Evolutionary conservation across 257 asterid species (phyloP), one percentile per base, ranked within the genome.

Genomic region (Parsonsia alboflavescens): DNA sequence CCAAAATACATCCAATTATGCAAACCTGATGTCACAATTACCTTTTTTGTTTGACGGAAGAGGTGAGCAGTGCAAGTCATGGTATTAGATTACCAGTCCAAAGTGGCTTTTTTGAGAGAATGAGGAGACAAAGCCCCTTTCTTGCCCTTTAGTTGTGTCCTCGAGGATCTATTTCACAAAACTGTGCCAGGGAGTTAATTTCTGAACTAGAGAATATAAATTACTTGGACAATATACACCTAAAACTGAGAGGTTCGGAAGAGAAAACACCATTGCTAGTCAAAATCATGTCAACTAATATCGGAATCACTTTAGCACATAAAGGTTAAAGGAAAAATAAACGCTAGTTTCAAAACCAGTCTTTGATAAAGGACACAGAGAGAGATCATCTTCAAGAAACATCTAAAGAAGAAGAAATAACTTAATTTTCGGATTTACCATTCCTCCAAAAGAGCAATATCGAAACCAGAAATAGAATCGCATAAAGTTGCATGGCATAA

Each of bases 31-130:
- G 61, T 7, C 22, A 44, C 28, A 5, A 19, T 1, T 68, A 91
- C 98, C 93, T 87, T 89, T 71, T 75, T 83, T 10, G 93, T 86
- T 83, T 91, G 93, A 79, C 86, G 89, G 71, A 87, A 48, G 71
- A 93, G 68, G 76, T 91, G 89, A 73, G 86, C 83, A 33, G 87
- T 81, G 73, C 82, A 82, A 76, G 89, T 82, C 93, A 82, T 89
- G 86, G 67, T 86, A 73, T 52, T 72, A 56, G 44, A 66, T 75
- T 70, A 52, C 42, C 57, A 67, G 78, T 75, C 81, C 84, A 68
- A 76, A 80, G 39, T 62, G 65, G 53, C 56, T 78, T 21, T 12
- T 46, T 50, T 58, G 10, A 24, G 0, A 68, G 19, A 45, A 52
- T 46, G 45, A 68, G 72, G 36, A 48, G 42, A 45, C 56, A 68